Evolutionary conservation across 306 rosid species (phyloP).

Genomic region (Acacia acuminata): DNA sequence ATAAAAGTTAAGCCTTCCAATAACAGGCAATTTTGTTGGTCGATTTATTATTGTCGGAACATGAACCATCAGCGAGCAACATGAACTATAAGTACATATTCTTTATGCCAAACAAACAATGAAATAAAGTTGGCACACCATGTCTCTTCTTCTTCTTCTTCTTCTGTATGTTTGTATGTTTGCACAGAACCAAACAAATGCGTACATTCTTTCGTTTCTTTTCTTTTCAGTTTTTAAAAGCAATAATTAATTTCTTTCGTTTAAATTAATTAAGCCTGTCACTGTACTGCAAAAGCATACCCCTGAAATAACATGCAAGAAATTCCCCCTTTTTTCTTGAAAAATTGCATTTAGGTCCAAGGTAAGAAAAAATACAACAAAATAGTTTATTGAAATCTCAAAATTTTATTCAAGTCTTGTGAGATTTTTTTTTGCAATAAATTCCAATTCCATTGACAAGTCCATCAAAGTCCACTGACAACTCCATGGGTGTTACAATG

Average conservation of each 20-base stretch:
- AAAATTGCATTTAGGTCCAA: too few relatives aligned
- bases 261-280: background rate
- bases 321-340: background rate
- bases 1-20: background rate
- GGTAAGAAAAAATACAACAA: too few relatives aligned
- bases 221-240: background rate
- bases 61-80: background rate
- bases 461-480: too few relatives aligned
- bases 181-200: slow-evolving; percentile 1
- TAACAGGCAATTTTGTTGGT: background rate
- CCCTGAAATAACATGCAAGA: background rate
- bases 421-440: too few relatives aligned
- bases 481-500: too few relatives aligned
- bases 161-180: too few relatives aligned
- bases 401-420: too few relatives aligned
- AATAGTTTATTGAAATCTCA: too few relatives aligned
- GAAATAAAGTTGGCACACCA: background rate
- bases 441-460: too few relatives aligned
- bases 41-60: background rate
- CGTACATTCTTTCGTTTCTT: background rate
- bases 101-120: background rate
- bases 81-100: background rate
- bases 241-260: background rate
- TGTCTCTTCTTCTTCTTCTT: background rate
- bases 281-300: background rate